phyloP scores from a whole-genome alignment of 768 basidiomycete genomes.

The Asterophora lycoperdoides region DNA sequence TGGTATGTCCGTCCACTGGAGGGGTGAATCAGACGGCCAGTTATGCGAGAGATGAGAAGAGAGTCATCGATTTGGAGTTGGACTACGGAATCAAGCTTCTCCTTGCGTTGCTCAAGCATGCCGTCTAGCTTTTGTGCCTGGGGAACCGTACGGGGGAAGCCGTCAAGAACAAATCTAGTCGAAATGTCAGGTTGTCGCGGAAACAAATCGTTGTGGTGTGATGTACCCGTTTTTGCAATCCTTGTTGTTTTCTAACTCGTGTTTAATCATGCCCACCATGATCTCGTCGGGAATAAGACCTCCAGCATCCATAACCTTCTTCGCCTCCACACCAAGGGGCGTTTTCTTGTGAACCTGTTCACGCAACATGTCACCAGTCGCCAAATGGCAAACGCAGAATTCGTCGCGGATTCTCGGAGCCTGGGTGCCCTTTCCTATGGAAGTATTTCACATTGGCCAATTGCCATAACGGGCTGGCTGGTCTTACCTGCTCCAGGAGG shows the following conservation, averaged over 20 bases:
- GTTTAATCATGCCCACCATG: conserved; percentile 96
- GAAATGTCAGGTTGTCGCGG: conserved; percentile 13
- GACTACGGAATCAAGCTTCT: conserved; percentile 89
- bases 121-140: conserved; percentile 94
- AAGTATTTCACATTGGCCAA: not conserved
- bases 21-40: conserved; percentile 91
- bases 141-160: conserved; percentile 97
- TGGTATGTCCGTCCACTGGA: conserved; percentile 91
- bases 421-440: conserved; percentile 94
- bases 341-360: conserved; percentile 90
- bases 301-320: conserved; percentile 97
- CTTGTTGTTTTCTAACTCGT: conserved; percentile 91
- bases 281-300: conserved; percentile 96
- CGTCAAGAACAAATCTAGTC: conserved; percentile 93
- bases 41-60: conserved; percentile 95
- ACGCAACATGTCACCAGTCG: conserved; percentile 98
- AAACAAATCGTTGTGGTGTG: not conserved
- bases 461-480: not conserved
- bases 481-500: conserved; percentile 93
- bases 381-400: conserved; percentile 96
- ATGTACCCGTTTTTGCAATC: conserved; percentile 93
- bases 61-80: conserved; percentile 92
- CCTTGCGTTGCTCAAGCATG: conserved; percentile 80
- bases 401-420: conserved; percentile 88
- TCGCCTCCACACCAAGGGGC: conserved; percentile 82